Base-by-base conservation (phyloP, 345 rosid species). In the Euphorbia peplus region DNA sequence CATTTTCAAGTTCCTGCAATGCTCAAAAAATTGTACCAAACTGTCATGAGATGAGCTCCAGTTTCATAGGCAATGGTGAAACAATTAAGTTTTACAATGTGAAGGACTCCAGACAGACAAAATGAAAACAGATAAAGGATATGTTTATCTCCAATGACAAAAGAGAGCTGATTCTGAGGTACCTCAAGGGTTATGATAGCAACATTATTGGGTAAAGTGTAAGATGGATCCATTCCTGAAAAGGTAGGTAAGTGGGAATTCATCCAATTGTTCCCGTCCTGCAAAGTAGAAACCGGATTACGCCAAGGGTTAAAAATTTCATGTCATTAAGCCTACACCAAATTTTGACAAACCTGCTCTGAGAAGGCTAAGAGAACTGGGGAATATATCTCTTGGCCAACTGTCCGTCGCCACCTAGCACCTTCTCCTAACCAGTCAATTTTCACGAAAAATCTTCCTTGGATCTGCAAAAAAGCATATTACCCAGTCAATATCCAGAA, bases 101-200 rank as follows among this genome's bases (percentile, higher is more conserved):
- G 73, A 56, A 4, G 30, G 54, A 9, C 42, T 61, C 50, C 12
- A 19, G 25, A 16, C n/a, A 39, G 25, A 51, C 16, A 13, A n/a
- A 48, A 37, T 18, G 18, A 18, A 13, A 15, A 52, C 15, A 35
- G 42, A 53, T 6, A 44, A 22, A 5, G 11, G 18, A 8, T 19
- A 30, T 30, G 24, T n/a, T 42, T 56, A 39, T 64, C 57, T 42
- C 12, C 24, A 22, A 57, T 6, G 3, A 47, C 37, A 35, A 28
- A n/a, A 50, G 16, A 25, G 22, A 65, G 57, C 67, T 46, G 37
- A 26, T 54, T 63, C 21, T 15, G 18, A 30, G 21, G 66, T 61
- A 86, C 98, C 96, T 93, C 97, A 73, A 93, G 90, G 51, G 97
- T 93, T 80, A 90, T 80, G 53, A 93, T 64, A 44, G 95, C 97